phyloP scores from a whole-genome alignment of 163 green algal species.

The Prototheca wickerhamii region DNA sequence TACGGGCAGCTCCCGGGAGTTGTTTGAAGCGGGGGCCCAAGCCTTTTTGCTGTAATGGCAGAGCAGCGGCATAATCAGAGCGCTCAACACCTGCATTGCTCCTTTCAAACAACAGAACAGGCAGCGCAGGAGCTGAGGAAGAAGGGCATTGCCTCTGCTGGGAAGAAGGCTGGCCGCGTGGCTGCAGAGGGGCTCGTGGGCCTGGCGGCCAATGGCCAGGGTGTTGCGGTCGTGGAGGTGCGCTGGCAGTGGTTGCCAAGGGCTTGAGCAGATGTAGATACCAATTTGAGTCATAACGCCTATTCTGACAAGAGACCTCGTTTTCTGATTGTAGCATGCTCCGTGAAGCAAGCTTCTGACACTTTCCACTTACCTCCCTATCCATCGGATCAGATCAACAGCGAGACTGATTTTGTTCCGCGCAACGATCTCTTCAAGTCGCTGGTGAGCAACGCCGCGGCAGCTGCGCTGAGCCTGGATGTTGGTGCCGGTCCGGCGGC shows the following conservation, averaged over 20 bases:
- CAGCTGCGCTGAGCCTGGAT: constrained; percentile 18
- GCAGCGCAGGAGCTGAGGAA: constrained; percentile 37
- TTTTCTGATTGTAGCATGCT: too few species aligned
- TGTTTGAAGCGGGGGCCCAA: too few species aligned
- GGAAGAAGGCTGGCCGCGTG: constrained; percentile 43
- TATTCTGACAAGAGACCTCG: too few species aligned
- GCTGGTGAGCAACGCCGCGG: constrained; percentile 30
- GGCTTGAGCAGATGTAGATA: too few species aligned
- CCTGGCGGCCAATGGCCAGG: constrained; percentile 9
- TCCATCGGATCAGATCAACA: constrained; percentile 37
- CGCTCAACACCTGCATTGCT: background rate
- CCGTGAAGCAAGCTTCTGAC: too few species aligned
- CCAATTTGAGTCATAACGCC: too few species aligned
- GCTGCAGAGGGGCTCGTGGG: constrained; percentile 48
- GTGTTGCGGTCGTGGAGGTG: constrained; percentile 38
- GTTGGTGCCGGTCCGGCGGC: background rate
- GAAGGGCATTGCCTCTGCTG: constrained; percentile 44
- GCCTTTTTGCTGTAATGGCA: too few species aligned
- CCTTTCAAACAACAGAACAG: constrained; percentile 19
- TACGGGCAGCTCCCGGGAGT: too few species aligned
- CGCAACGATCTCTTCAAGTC: constrained; percentile 41
- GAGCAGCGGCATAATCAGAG: background rate
- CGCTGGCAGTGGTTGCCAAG: too few species aligned
- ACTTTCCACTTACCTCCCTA: background rate
- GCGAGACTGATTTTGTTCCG: constrained; percentile 58